Conservation (phyloP, 352 stramenopile species). For the Phytophthora citrophthora region DNA sequence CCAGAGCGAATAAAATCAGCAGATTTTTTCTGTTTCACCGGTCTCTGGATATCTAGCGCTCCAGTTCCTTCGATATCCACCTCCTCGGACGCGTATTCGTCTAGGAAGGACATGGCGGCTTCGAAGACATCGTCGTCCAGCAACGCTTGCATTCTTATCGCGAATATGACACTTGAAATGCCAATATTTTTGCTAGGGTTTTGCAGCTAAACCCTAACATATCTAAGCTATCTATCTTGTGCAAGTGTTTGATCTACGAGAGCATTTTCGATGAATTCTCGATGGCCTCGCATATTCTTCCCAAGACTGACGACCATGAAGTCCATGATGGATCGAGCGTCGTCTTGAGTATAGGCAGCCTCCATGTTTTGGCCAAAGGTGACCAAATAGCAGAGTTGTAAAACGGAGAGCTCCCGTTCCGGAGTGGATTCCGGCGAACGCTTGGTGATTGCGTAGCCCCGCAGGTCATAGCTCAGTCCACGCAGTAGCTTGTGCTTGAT, state of each 20-base stretch:
- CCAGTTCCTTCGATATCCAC: not conserved
- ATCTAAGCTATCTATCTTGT: not conserved
- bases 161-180: not conserved
- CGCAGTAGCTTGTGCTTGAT: slow-evolving; percentile 46
- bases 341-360: not conserved
- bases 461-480: slow-evolving; percentile 42
- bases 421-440: slow-evolving; percentile 4
- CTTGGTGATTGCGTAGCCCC: slow-evolving; percentile 50
- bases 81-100: slow-evolving; percentile 7
- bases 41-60: not conserved
- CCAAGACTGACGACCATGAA: slow-evolving; percentile 21
- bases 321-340: slow-evolving; percentile 16
- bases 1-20: not conserved
- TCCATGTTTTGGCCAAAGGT: slow-evolving; percentile 12
- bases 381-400: slow-evolving; percentile 24
- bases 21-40: too few relatives aligned
- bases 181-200: too few relatives aligned
- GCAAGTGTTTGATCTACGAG: slow-evolving; percentile 12
- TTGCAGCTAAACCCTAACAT: not conserved
- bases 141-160: not conserved
- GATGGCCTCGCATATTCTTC: slow-evolving; percentile 18
- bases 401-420: slow-evolving; percentile 1
- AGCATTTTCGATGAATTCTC: slow-evolving; percentile 25
- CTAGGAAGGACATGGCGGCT: slow-evolving; percentile 14
- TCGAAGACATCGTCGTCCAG: slow-evolving; percentile 16